Conservation (phyloP, 768 basidiomycete species). For the Punctularia strigosozonata region DNA sequence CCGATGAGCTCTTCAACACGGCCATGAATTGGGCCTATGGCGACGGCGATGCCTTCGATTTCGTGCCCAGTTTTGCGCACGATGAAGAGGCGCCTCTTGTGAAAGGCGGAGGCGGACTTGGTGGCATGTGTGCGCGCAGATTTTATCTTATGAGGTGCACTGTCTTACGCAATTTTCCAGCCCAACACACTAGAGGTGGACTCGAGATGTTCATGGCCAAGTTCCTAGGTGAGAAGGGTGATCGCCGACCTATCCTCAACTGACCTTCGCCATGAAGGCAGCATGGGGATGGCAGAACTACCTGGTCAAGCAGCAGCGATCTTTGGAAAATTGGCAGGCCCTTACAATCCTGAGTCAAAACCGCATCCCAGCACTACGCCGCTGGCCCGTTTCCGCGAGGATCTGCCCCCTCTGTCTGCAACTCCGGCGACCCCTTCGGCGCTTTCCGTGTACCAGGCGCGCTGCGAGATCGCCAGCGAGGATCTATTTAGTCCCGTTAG, state of each 20-base stretch:
- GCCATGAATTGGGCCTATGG: conserved; percentile 8
- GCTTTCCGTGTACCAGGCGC: conserved; percentile 21
- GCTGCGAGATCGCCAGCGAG: conserved; percentile 20
- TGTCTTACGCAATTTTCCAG: not conserved
- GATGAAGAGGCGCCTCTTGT: conserved; percentile 9
- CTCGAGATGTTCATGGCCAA: not conserved
- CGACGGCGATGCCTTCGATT: conserved; percentile 8
- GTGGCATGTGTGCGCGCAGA: conserved; percentile 1
- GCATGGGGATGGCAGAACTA: not conserved
- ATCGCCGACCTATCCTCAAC: not conserved
- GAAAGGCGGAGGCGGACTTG: conserved; percentile 6
- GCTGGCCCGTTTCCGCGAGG: conserved; percentile 22
- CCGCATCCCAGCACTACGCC: conserved; percentile 20
- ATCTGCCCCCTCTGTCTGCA: conserved; percentile 10
- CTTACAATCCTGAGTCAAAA: conserved; percentile 14
- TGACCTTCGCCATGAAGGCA: not conserved
- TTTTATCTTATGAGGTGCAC: not conserved
- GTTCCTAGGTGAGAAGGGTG: not conserved
- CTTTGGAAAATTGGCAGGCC: not conserved
- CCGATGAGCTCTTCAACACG: conserved; percentile 5
- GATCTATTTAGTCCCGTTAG: conserved; percentile 10
- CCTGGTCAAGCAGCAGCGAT: not conserved
- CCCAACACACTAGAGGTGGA: not conserved
- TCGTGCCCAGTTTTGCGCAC: conserved; percentile 10
- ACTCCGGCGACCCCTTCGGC: conserved; percentile 13